Evolutionary conservation across 2,329 filamentous ascomycete genomes (phyloP).

Genomic region (Teratosphaeria zuluensis): DNA sequence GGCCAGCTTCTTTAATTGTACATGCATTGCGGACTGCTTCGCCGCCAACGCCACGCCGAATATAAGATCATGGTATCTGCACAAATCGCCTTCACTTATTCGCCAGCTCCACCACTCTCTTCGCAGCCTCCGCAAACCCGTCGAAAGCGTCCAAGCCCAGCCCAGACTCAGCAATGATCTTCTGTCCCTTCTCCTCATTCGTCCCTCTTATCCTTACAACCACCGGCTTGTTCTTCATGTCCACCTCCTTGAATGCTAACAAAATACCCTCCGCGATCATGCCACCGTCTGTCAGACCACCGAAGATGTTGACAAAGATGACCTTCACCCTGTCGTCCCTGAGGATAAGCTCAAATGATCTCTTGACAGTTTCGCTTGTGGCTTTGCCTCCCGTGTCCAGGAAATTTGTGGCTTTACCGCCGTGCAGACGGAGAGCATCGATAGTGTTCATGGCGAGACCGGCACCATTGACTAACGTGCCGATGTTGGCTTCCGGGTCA

Average conservation of each 20-base stretch:
- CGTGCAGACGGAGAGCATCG: constrained; percentile 61
- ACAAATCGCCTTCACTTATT: constrained; percentile 6
- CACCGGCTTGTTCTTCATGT: constrained; percentile 50
- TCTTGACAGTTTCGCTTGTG: constrained; percentile 69
- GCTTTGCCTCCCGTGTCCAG: constrained; percentile 86
- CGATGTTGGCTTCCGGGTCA: constrained; percentile 53
- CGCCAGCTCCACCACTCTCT: constrained; percentile 54
- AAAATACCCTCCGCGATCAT: constrained; percentile 74
- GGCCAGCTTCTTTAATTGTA: neutral
- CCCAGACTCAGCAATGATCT: constrained; percentile 58
- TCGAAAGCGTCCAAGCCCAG: constrained; percentile 62
- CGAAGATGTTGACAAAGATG: constrained; percentile 64
- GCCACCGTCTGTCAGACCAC: constrained; percentile 61
- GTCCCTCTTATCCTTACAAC: constrained; percentile 70
- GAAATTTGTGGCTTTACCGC: constrained; percentile 69
- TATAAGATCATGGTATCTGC: neutral
- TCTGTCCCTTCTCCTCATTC: constrained; percentile 60
- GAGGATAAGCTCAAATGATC: constrained; percentile 64
- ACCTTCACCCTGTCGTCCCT: constrained; percentile 62
- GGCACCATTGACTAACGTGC: constrained; percentile 80
- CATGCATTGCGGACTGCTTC: neutral
- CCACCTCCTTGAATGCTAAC: constrained; percentile 59
- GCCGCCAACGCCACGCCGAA: neutral
- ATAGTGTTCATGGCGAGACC: constrained; percentile 87
- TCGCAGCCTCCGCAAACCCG: constrained; percentile 63